These are phyloP conservation scores for Staphylotrichum longicolle DNA, from an alignment of 495 filamentous ascomycete species.

Conservation along the genomic window DNA sequence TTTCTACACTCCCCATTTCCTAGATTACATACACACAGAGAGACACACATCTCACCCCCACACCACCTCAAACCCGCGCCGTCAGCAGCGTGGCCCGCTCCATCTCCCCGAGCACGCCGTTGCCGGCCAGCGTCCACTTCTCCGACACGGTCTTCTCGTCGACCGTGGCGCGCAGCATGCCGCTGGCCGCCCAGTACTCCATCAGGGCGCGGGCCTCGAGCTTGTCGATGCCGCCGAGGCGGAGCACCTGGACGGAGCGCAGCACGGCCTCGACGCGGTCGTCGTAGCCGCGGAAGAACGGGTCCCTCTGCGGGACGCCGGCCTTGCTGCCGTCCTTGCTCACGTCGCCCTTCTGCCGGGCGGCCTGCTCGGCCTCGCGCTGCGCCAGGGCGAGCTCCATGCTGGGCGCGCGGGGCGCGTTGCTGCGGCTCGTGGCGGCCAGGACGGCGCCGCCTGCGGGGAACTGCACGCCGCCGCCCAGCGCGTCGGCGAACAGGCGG, in stretches of 20 bases:
- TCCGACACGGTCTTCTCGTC: conserved; percentile 73
- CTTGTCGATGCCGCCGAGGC: conserved; percentile 64
- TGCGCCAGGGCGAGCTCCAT: conserved; percentile 65
- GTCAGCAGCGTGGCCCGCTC: conserved; percentile 60
- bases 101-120: conserved; percentile 82
- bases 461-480: conserved; percentile 59
- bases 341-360: neutral
- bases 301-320: conserved; percentile 52
- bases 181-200: conserved; percentile 92
- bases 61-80: conserved; percentile 30
- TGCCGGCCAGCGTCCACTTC: conserved; percentile 79
- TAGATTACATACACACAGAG: conserved; percentile 10
- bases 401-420: conserved; percentile 57
- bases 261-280: conserved; percentile 61
- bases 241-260: conserved; percentile 47
- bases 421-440: conserved; percentile 67
- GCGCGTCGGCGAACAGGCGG: conserved; percentile 66
- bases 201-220: conserved; percentile 74
- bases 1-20: conserved; percentile 5
- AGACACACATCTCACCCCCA: neutral
- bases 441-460: conserved; percentile 77
- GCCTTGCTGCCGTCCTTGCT: neutral
- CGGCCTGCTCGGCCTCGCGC: conserved; percentile 39
- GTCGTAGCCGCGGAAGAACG: conserved; percentile 65
- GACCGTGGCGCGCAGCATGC: conserved; percentile 66